A percentile compares a stretch with the other conserved stretches of the same genome.
Evolutionary conservation across 805 yeast genomes (phyloP).

Genomic region (Cyberlindnera americana): DNA sequence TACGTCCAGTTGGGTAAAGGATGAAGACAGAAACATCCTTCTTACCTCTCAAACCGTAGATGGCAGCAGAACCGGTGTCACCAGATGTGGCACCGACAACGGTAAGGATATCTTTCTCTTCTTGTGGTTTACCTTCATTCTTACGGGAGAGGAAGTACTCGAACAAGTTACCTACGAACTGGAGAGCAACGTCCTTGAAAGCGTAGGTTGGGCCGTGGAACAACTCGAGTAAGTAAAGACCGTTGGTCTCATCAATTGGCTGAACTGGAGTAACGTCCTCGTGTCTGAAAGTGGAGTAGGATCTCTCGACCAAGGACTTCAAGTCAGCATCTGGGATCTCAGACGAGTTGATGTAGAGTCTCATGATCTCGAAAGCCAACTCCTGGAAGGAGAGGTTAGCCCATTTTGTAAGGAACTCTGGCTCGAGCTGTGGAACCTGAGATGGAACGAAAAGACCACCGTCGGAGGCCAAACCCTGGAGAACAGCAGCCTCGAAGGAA

Average conservation of each 20-base stretch:
- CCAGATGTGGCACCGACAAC: constrained; percentile 99
- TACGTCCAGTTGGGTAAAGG: constrained; percentile 94
- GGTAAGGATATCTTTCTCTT: constrained; percentile 74
- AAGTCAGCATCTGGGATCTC: constrained; percentile 78
- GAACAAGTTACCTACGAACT: constrained; percentile 94
- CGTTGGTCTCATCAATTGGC: constrained; percentile 52
- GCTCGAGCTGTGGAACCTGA: constrained; percentile 61
- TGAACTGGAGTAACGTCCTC: constrained; percentile 81
- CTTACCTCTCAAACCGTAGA: constrained; percentile 94
- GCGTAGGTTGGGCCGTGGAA: constrained; percentile 99
- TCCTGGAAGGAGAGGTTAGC: constrained; percentile 72
- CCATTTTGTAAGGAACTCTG: constrained; percentile 63
- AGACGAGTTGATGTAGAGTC: constrained; percentile 63
- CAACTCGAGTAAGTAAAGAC: constrained; percentile 77
- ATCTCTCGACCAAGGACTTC: constrained; percentile 53
- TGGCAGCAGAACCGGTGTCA: constrained; percentile 99
- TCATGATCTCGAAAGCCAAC: constrained; percentile 81
- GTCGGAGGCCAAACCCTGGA: constrained; percentile 91
- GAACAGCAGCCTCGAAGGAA: constrained; percentile 77
- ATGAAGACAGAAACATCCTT: constrained; percentile 97
- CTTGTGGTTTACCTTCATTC: constrained; percentile 51
- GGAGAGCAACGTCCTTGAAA: constrained; percentile 97
- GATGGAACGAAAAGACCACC: constrained; percentile 95
- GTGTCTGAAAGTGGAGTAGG: constrained; percentile 91
- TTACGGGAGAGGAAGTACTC: constrained; percentile 84